Conservation (phyloP, 2,329 filamentous ascomycete genomes). For the Microsporum audouinii region DNA sequence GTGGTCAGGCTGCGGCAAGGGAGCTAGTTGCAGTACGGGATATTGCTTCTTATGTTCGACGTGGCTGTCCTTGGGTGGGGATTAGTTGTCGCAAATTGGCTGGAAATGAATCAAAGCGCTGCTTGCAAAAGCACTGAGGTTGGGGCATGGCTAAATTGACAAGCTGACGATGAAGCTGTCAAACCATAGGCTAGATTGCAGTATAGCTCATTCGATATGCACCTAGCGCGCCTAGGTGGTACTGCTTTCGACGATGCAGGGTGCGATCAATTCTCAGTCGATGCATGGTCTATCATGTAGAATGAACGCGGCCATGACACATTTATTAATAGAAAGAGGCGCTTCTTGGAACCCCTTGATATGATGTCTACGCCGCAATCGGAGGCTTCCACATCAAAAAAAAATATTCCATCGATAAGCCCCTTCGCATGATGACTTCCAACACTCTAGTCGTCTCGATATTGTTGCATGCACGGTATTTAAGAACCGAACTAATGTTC, state of each 20-base stretch:
- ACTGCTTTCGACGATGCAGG: not conserved
- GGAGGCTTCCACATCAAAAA: not conserved
- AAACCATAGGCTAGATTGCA: not conserved
- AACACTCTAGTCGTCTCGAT: not conserved
- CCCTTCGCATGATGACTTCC: not conserved
- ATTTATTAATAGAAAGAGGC: not conserved
- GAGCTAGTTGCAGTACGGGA: not conserved
- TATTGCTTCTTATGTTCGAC: not conserved
- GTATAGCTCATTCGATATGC: not conserved
- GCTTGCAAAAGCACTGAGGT: not conserved
- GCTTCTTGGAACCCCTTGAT: not conserved
- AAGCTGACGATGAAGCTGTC: not conserved
- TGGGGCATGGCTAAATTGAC: not conserved
- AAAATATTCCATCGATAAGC: not conserved
- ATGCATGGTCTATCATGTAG: not conserved
- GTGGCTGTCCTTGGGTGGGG: not conserved
- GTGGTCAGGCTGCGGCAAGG: not conserved
- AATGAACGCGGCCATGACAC: not conserved
- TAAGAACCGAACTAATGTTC: not conserved
- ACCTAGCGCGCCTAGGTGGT: not conserved
- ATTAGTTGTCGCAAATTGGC: no score
- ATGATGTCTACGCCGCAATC: not conserved
- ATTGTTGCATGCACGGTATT: not conserved
- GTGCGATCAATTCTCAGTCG: not conserved
- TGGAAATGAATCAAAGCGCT: no score